phyloP scores from a whole-genome alignment of 2,329 filamentous ascomycete genomes.

The Talaromyces sp. region DNA sequence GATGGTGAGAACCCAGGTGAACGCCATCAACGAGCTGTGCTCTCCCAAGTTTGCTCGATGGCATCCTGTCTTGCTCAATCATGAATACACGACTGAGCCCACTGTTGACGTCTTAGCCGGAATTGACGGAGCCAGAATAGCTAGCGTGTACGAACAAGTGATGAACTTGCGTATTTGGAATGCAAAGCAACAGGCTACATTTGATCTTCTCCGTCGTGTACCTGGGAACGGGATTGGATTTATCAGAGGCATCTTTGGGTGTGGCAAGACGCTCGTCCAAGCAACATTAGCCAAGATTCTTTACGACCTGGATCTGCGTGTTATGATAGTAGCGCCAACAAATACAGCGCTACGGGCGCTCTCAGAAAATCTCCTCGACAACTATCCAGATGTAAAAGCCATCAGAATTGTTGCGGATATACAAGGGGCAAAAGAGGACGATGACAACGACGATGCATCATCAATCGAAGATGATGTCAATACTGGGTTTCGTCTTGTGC shows the following conservation, averaged over 20 bases:
- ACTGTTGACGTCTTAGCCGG: too few species aligned
- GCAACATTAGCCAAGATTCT: neutral
- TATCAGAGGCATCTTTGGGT: neutral
- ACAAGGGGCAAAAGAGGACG: neutral
- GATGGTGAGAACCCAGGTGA: too few species aligned
- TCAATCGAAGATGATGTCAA: neutral
- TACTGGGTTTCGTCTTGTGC: neutral
- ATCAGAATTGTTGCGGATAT: neutral
- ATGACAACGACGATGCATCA: neutral
- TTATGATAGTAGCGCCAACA: neutral
- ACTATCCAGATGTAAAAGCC: neutral
- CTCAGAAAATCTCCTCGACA: too few species aligned
- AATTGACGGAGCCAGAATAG: neutral
- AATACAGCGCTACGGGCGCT: neutral
- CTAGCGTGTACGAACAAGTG: neutral
- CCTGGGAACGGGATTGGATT: neutral
- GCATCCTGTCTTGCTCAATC: too few species aligned
- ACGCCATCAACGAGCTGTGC: neutral
- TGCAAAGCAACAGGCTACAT: neutral
- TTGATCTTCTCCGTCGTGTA: neutral
- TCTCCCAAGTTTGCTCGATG: too few species aligned
- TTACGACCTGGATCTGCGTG: neutral
- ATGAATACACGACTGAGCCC: too few species aligned
- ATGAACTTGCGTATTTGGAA: neutral
- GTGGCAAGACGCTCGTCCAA: neutral